Base-by-base conservation (phyloP, 768 basidiomycete species). In the Dacryopinax primogenitus region DNA sequence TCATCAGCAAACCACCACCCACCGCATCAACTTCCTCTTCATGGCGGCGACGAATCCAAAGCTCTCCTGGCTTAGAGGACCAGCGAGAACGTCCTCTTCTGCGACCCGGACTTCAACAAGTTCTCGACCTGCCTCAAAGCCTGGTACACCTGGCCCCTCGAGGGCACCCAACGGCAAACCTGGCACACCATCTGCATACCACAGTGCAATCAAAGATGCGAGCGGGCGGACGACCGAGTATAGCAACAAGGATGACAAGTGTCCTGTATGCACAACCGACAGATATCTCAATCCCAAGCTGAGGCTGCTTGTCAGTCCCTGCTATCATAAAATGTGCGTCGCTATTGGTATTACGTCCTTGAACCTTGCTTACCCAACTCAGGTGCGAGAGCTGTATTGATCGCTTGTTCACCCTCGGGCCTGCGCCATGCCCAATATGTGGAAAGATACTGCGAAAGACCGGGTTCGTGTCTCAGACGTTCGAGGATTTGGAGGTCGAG, bases 311-410 rank as follows among this genome's bases (percentile, higher is more conserved):
- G 93, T 99, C 70, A 92, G 90, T 74, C 87, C 91, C 16, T 99
- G 96, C 74, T 99, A 96, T 76, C 96, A 99, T 77, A 96, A 96
- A 82, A 95, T 98, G 96, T 93, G 69, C 67, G 72, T 65, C 28
- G 15, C 37, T 63, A 39, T 34, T 1, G 26, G n/a, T 41, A n/a
- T 12, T 15, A 23, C 18, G 21, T 67, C 34, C 34, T 23, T 34
- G 47, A 1, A 15, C 33, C 2, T 16, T 26, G 3, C 34, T 62
- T 11, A 34, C 16, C 7, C 30, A 30, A 28, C 63, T n/a, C 67
- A 95, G 93, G 91, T 98, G 96, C 77, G 95, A 98, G 78, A 92
- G 91, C 0, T 99, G 96, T 74, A 96, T 99, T 71, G 96, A 98
- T 75, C 85, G 94, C 7, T 75, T 97, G 39, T 99, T 95, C 76